Evolutionary conservation across 1,284 basidiomycete genomes (phyloP).

Genomic region (Cutaneotrichosporon cavernicola): DNA sequence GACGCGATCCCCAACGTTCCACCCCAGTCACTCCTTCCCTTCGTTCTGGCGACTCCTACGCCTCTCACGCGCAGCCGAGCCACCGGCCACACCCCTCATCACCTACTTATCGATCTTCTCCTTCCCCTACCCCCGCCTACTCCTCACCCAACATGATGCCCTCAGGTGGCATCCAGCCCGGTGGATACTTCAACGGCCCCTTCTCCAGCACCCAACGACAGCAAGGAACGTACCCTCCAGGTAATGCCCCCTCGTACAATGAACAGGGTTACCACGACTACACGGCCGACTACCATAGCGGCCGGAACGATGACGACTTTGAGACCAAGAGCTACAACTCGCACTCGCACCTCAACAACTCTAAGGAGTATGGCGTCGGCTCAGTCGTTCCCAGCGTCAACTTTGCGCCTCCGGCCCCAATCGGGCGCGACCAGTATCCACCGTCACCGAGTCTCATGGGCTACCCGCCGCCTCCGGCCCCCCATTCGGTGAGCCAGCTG

Average conservation of each 20-base stretch:
- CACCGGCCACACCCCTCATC: neutral
- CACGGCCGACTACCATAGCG: slow-evolving; percentile 13
- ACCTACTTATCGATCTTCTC: neutral
- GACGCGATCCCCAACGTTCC: slow-evolving; percentile 6
- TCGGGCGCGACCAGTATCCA: slow-evolving; percentile 15
- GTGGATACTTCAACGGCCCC: slow-evolving; percentile 4
- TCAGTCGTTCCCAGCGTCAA: slow-evolving; percentile 31
- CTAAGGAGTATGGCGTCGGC: slow-evolving; percentile 43
- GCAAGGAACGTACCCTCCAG: slow-evolving; percentile 23
- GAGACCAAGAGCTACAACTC: slow-evolving; percentile 45
- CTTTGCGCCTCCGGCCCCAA: slow-evolving; percentile 3
- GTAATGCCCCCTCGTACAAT: slow-evolving; percentile 11
- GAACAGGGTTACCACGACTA: slow-evolving; percentile 10
- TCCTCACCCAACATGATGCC: slow-evolving; percentile 3
- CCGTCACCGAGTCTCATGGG: slow-evolving; percentile 4
- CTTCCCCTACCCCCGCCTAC: neutral
- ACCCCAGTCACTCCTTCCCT: slow-evolving; percentile 1
- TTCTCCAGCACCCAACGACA: slow-evolving; percentile 15
- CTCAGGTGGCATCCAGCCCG: no score
- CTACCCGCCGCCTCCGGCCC: neutral
- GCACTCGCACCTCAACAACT: slow-evolving; percentile 25
- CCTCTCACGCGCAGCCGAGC: neutral
- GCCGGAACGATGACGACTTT: slow-evolving; percentile 30
- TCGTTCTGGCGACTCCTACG: slow-evolving; percentile 10
- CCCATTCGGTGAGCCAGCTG: slow-evolving; percentile 6